phyloP scores from a whole-genome alignment of 2,329 filamentous ascomycete species.

The Byssothecium circinans region DNA sequence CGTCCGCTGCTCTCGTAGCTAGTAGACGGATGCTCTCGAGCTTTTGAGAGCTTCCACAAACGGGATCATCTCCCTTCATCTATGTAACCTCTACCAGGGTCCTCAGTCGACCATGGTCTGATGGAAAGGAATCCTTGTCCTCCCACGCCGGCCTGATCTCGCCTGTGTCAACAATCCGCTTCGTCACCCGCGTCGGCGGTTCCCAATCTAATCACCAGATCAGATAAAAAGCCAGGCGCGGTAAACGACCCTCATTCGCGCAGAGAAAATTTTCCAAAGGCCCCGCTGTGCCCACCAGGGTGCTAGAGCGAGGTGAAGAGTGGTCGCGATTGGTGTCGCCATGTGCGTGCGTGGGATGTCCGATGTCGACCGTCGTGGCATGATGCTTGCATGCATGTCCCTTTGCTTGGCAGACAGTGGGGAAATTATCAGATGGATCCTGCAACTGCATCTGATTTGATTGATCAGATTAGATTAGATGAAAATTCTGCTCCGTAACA shows the following conservation, averaged over 20 bases:
- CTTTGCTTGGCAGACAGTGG: slow-evolving; percentile 8
- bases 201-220: slow-evolving; percentile 32
- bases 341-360: no score
- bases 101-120: slow-evolving; percentile 35
- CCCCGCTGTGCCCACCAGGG: slow-evolving; percentile 29
- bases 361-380: no score
- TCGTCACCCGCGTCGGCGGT: no score
- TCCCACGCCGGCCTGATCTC: no score
- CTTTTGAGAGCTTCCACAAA: slow-evolving; percentile 17
- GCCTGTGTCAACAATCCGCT: no score
- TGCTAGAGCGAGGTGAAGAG: slow-evolving; percentile 5
- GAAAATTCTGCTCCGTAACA: slow-evolving; percentile 19
- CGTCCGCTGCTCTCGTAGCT: slow-evolving; percentile 22
- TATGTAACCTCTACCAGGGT: slow-evolving; percentile 16
- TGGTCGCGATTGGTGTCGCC: no score
- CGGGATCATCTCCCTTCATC: slow-evolving; percentile 17
- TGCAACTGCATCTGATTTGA: background rate
- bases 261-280: slow-evolving; percentile 30
- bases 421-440: slow-evolving; percentile 18
- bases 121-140: slow-evolving; percentile 7
- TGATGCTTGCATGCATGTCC: no score
- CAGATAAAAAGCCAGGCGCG: slow-evolving; percentile 33
- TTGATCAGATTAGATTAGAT: slow-evolving; percentile 37
- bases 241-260: slow-evolving; percentile 4
- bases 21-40: slow-evolving; percentile 18